phyloP scores from a whole-genome alignment of 1,284 basidiomycete genomes.

The Ustilago tritici region DNA sequence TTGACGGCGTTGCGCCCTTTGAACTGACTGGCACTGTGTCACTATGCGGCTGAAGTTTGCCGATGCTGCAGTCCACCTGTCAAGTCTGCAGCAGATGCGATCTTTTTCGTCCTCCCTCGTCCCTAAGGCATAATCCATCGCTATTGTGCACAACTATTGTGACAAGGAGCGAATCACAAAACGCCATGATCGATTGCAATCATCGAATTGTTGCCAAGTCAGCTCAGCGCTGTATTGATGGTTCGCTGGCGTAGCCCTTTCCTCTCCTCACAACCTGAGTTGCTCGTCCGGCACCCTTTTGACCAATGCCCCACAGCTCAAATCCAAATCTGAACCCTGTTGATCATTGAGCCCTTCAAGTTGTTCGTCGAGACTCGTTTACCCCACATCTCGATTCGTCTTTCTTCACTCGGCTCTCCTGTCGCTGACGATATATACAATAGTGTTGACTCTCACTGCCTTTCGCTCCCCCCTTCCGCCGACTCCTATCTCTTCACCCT shows the following conservation, averaged over 20 bases:
- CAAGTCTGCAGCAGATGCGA: slow-evolving; percentile 1
- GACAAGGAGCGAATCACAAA: not conserved
- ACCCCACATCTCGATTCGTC: slow-evolving; percentile 6
- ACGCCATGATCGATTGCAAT: slow-evolving; percentile 3
- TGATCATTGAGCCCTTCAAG: not conserved
- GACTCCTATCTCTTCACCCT: not conserved
- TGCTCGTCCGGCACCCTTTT: not conserved
- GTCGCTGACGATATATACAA: slow-evolving; percentile 7
- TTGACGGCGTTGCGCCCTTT: not conserved
- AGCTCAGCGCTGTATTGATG: not conserved
- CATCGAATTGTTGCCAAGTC: not conserved
- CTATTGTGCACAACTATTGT: not conserved
- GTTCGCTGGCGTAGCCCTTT: not conserved
- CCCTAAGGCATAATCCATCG: not conserved
- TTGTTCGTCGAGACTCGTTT: not conserved
- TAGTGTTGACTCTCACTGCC: not conserved
- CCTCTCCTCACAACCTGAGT: not conserved
- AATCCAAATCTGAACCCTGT: not conserved
- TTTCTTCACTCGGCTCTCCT: not conserved
- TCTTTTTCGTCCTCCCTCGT: not conserved
- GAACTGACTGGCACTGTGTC: not conserved
- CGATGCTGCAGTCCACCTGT: slow-evolving; percentile 1
- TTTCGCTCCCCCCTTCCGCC: not conserved
- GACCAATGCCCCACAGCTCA: not conserved
- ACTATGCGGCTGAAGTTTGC: not conserved